A percentile compares a stretch with the other conserved stretches of the same genome.
These are phyloP conservation scores for Colletotrichum sp. DNA, from an alignment of 2,329 filamentous ascomycete genomes.

Conservation along the genomic window DNA sequence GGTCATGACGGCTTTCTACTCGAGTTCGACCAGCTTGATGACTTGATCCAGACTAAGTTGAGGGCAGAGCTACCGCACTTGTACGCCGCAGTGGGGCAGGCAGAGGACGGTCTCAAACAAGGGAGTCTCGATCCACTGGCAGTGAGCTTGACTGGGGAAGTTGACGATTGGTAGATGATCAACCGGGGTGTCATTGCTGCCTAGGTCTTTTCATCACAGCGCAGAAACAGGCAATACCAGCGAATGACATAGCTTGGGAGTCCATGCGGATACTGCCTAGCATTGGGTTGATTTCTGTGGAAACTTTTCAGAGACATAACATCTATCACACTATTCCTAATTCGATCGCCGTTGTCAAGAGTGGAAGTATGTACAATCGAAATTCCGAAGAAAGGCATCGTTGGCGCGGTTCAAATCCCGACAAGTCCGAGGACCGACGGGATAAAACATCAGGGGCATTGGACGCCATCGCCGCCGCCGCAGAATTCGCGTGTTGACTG, in stretches of 20 bases:
- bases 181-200: not conserved
- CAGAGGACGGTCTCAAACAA: not conserved
- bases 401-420: not conserved
- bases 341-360: not conserved
- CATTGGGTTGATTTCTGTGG: not conserved
- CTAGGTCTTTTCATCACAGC: not conserved
- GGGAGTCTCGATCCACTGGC: not conserved
- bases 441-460: not conserved
- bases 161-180: constrained; percentile 64
- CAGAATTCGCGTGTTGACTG: not conserved
- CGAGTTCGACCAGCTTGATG: constrained; percentile 35
- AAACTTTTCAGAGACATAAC: not conserved
- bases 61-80: not conserved
- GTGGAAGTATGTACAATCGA: not conserved
- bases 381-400: not conserved
- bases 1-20: constrained; percentile 42
- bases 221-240: not conserved
- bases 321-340: not conserved
- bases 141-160: not conserved
- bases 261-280: not conserved
- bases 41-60: constrained; percentile 27
- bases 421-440: not conserved
- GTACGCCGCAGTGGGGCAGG: not conserved
- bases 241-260: not conserved
- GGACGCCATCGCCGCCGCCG: not conserved